Base-by-base conservation (phyloP, 257 asterid species). In the Lycium barbarum region DNA sequence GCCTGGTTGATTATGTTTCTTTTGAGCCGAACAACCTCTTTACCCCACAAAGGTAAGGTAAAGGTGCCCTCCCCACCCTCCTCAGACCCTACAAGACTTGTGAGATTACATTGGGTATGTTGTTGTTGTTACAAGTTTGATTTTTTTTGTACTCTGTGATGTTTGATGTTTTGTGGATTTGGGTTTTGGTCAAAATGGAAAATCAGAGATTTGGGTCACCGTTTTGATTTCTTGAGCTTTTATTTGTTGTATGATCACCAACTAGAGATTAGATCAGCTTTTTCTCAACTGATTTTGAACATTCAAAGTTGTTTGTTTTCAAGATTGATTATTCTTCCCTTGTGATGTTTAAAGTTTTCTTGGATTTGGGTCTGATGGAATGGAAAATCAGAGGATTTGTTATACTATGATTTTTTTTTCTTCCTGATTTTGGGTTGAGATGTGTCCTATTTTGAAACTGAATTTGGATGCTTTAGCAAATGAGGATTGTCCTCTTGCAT, bases 391-490 rank as follows among this genome's bases (percentile, higher is more conserved):
- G n/a, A n/a, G n/a, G n/a, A n/a, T n/a, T n/a, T n/a, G n/a, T n/a
- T n/a, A n/a, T n/a, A n/a, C n/a, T n/a, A n/a, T n/a, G n/a, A n/a
- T n/a, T 1, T 62, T 62, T 53, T 62, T 26, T 63, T 22, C 35
- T 43, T 71, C 1, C 40, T 47, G 43, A 35, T 73, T 73, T 47
- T 47, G 81, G 59, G 81, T 73, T 73, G 81, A 73, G 43, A 20
- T 11, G 47, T 73, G 59, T 73, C 40, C 80, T 73, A 5, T 47
- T 20, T n/a, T 11, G 80, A 7, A 73, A 73, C 80, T 73, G 59
- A 73, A 20, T 73, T 76, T 49, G 47, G 63, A 13, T 74, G 62
- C 62, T 47, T 76, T 51, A 26, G 47, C n/a, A 76, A 53, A 51
- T 76, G 63, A 76, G 18, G 4, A 22, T 9, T 74, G 45, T 51